phyloP scores from a whole-genome alignment of 1,284 basidiomycete genomes.

The Leccinum solheimii region DNA sequence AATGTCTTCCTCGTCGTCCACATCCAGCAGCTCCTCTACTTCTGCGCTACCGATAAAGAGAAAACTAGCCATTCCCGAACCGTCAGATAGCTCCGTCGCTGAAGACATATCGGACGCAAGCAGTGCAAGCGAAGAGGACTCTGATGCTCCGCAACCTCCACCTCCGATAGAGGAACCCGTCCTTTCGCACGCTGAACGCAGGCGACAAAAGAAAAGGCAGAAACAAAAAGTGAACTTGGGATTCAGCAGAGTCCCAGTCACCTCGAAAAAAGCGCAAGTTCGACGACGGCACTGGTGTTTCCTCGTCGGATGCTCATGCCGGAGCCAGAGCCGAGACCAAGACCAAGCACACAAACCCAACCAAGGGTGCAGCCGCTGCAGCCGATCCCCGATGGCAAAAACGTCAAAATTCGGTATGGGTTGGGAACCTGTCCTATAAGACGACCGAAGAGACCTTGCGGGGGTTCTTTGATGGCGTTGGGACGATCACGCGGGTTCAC shows the following conservation, averaged over 20 bases:
- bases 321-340: constrained; percentile 1
- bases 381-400: constrained; percentile 32
- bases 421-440: constrained; percentile 93
- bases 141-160: constrained; percentile 3
- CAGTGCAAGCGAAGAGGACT: constrained; percentile 13
- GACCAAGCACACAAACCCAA: neutral
- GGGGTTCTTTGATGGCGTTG: constrained; percentile 70
- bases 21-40: constrained; percentile 12
- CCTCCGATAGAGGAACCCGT: constrained; percentile 34
- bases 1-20: constrained; percentile 20
- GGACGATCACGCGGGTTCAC: constrained; percentile 72
- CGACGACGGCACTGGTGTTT: constrained; percentile 38
- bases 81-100: constrained; percentile 8
- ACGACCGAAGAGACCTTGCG: constrained; percentile 75
- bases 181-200: constrained; percentile 71
- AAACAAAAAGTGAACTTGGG: constrained; percentile 15
- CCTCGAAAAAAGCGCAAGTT: constrained; percentile 50
- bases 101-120: constrained; percentile 5
- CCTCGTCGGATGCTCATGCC: neutral
- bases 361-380: constrained; percentile 1
- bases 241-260: constrained; percentile 7
- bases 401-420: constrained; percentile 87
- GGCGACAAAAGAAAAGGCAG: constrained; percentile 59
- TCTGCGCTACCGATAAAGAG: constrained; percentile 20
- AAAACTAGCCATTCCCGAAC: constrained; percentile 18